These are phyloP conservation scores for Aureobasidium lini DNA, from an alignment of 2,329 filamentous ascomycete genomes.

Conservation along the genomic window DNA sequence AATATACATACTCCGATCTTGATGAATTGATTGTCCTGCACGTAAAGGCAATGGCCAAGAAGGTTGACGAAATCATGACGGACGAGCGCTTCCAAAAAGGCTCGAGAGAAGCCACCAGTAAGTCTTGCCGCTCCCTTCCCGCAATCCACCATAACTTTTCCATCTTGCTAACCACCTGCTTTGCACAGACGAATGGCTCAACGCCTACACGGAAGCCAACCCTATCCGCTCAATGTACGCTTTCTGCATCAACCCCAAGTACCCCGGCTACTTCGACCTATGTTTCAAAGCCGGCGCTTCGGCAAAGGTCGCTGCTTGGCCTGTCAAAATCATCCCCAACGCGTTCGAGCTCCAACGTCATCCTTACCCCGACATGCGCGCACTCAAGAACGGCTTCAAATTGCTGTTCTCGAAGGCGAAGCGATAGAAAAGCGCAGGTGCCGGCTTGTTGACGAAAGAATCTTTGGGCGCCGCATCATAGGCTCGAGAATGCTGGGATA, in stretches of 20 bases:
- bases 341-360: conserved; percentile 86
- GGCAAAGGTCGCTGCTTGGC: conserved; percentile 68
- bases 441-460: neutral
- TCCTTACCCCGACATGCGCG: conserved; percentile 88
- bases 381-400: conserved; percentile 96
- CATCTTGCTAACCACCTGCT: neutral
- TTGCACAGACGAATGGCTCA: conserved; percentile 78
- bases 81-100: conserved; percentile 89
- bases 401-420: conserved; percentile 55
- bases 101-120: conserved; percentile 76
- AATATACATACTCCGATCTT: conserved; percentile 88
- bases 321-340: conserved; percentile 84
- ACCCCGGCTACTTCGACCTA: conserved; percentile 89
- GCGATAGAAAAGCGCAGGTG: neutral
- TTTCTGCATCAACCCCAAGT: conserved; percentile 88
- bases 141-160: neutral
- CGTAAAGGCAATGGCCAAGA: conserved; percentile 94
- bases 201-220: conserved; percentile 92
- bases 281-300: conserved; percentile 88
- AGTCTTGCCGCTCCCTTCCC: conserved; percentile 31
- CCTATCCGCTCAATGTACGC: conserved; percentile 88
- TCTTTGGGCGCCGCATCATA: too few relatives aligned
- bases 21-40: conserved; percentile 97
- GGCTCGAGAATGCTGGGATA: too few relatives aligned
- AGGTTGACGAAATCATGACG: conserved; percentile 91